Conservation (phyloP, 148 eudicot species). For the Chenopodium formosanum region DNA sequence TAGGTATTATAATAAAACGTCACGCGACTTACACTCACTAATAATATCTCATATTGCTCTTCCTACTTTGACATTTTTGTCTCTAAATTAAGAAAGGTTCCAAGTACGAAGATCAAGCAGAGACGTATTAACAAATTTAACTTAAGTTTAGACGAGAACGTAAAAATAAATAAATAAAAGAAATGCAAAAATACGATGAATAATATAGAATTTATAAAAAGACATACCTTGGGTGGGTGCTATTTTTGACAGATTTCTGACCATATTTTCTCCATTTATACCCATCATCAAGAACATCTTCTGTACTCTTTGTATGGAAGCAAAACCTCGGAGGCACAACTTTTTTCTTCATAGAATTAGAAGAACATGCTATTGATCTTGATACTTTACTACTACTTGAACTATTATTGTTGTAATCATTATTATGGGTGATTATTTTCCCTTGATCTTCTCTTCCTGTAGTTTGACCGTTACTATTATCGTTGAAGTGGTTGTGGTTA, state of each 20-base stretch:
- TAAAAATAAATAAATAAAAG: too few species aligned
- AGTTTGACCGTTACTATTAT: background rate
- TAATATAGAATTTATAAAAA: background rate
- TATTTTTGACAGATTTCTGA: conserved; percentile 85
- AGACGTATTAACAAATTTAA: too few species aligned
- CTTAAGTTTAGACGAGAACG: too few species aligned
- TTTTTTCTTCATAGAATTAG: conserved; percentile 40
- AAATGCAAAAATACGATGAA: background rate
- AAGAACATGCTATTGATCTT: conserved; percentile 2
- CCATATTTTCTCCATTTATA: conserved; percentile 91
- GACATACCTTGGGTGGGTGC: conserved; percentile 69
- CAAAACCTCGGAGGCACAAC: conserved; percentile 67
- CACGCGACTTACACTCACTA: too few species aligned
- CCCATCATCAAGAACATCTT: conserved; percentile 92
- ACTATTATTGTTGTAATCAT: background rate
- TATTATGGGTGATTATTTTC: background rate
- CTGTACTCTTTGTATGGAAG: conserved; percentile 73
- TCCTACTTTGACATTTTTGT: too few species aligned
- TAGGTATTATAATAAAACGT: too few species aligned
- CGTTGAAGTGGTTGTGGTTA: background rate
- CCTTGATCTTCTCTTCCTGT: background rate
- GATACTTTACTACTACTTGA: background rate
- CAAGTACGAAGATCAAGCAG: too few species aligned
- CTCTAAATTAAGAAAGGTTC: too few species aligned
- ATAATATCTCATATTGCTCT: too few species aligned